Base-by-base conservation (phyloP, 371 early-diverging fungal species). In the Saksenaea vasiformis region DNA sequence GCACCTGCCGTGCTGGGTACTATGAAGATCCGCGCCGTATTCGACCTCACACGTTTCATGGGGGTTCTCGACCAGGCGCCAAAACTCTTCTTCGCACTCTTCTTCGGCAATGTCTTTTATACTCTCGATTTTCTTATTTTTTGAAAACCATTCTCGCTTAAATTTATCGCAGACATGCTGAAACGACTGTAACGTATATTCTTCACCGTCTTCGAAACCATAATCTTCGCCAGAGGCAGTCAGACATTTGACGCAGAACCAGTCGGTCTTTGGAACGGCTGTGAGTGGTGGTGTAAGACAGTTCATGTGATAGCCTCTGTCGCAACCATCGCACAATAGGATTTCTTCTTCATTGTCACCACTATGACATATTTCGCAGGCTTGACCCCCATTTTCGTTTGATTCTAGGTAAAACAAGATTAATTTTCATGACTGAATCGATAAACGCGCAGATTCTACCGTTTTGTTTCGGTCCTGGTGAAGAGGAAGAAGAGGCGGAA, bases 11-110 rank as follows among this genome's bases (percentile, higher is more conserved):
- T 96, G 92, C 51, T 90, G 87, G 7, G 93, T 89, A 14, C 95
- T 90, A 68, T 95, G 96, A 56, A 97, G 76, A 72, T 97, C 98
- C 3, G 98, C 97, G 8, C 97, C 98, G 67, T 98, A 97, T 75
- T 96, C 96, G 0, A 98, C 97, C 67, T 95, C 91, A 7, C 94
- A 92, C 27, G 90, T 88, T 65, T 95, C 93, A 59, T 91, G 90
- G 1, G 94, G 89, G 34, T 90, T 88, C 47, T 94, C 91, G 0
- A 94, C 92, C 28, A 96, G 82, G 35, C 93, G 76, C 98, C 98
- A 98, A 70, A 97, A 98, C 76, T 96, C 97, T n/a, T 81, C 72
- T 75, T 98, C 98, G 26, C 92, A 88, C 22, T 88, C 90, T 56
- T 90, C 87, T 68, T 95, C 97, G 0, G 90, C 77, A 1, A 94